Base-by-base conservation (phyloP, 306 rosid species). In the Pyrus betulifolia region DNA sequence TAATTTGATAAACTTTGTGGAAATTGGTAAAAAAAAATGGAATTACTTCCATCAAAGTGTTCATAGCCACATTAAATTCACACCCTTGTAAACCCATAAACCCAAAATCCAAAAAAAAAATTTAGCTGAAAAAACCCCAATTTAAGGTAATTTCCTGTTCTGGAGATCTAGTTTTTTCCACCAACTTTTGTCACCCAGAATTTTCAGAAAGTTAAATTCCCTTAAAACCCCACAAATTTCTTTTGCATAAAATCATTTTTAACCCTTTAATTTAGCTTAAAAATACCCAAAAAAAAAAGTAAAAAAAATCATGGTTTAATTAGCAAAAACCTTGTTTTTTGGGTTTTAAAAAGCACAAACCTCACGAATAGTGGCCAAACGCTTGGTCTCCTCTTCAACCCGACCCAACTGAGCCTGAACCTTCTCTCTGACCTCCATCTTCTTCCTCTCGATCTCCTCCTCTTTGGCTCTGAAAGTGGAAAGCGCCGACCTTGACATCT, bases 401-500 rank as follows among this genome's bases (percentile, higher is more conserved):
- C 97, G 90, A 81, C 97, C 98, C 35, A 94, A 71, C 80, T 94
- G 98, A 1, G 87, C 91, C 74, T 94, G 97, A 76, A 94, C 97
- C 55, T 90, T 91, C 22, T 94, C 98, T 65, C 97, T 75, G 5
- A 94, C 97, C 85, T 94, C 98, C 95, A 94, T 75, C 86, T 91
- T 91, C 95, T 87, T 94, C 91, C 85, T 83, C 79, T 94, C 98
- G 82, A 94, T 94, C 87, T 94, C 98, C 73, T 94, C 98, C 79
- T 94, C 98, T 30, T 94, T 94, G 63, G 97, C 98, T 52, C 90
- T 73, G 88, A 94, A 94, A 17, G 89, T 87, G n/a, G 97, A 89
- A 3, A 94, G 97, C 49, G 98, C 97, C 18, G 98, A 90, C 89
- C 88, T 83, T 0, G 98, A 94, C 96, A 94, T 90, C 86, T 94